Evolutionary conservation across 108 stramenopile species (phyloP), one percentile per base, ranked within the genome.

Genomic region (Schizochytrium sp.): DNA sequence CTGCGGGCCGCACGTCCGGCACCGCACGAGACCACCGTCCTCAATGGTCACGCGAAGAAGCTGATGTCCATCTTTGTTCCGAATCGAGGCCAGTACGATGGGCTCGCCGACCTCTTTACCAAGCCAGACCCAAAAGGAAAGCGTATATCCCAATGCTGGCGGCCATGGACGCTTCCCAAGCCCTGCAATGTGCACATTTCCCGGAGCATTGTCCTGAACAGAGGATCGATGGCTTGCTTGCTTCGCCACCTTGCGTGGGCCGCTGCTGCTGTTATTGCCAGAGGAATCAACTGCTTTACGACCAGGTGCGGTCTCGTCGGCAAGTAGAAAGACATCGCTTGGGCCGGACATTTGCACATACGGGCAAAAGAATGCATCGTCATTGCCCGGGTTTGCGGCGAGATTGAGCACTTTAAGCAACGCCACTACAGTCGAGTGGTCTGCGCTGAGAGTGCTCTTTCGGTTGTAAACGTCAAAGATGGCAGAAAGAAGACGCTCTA

Each of bases 351-450:
- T 83, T 53, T 83, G 48, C 51, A 83, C 76, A 23, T 83, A 83
- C 25, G 76, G 76, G 28, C 76, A 83, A 47, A 83, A 53, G 76
- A 83, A 83, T 43, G 76, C 76, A 53, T 83, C 76, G 76, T 83
- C 76, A 12, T 47, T 83, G 10, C 76, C 76, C 19, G 76, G 45
- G 51, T 53, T 83, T 6, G 76, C 76, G 48, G 76, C 45, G 45
- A 53, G 48, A 23, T 83, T 83, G n/a, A 83, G 76, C 4, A 83
- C 48, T 34, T 53, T 83, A 18, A 83, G 51, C 12, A 83, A 16
- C 6, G 76, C 76, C 1, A 47, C 19, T 6, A 83, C 51, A 18
- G 63, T 69, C 8, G 63, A 14, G 18, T 69, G 25, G 63, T 69
- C 63, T 18, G 63, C 34, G 23, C 16, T 34, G n/a, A 16, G 6